These are phyloP conservation scores for Fistulina hepatica DNA, from an alignment of 1,284 basidiomycete species.

Conservation along the genomic window DNA sequence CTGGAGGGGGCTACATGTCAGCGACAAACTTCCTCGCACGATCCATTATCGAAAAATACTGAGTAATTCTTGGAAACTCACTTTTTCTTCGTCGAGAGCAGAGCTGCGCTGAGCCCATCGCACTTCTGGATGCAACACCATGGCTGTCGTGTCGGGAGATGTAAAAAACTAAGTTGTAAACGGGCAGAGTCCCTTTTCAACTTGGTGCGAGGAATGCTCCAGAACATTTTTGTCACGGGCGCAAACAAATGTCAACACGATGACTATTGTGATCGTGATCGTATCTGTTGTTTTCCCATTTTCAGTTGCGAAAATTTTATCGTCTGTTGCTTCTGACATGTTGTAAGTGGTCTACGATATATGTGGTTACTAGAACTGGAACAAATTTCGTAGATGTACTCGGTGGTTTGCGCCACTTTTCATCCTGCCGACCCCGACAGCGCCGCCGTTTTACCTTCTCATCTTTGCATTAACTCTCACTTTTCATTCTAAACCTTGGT, in stretches of 20 bases:
- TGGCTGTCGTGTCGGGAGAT: conserved; percentile 29
- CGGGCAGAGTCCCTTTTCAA: conserved; percentile 6
- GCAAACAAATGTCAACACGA: too few species aligned
- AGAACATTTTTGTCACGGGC: conserved; percentile 25
- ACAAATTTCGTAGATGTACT: conserved; percentile 46
- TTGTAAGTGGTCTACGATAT: conserved; percentile 3
- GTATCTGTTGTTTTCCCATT: too few species aligned
- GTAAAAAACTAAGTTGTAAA: conserved; percentile 1
- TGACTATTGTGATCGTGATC: too few species aligned
- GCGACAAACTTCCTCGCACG: neutral
- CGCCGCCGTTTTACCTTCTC: conserved; percentile 63
- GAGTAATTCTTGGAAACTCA: conserved; percentile 20
- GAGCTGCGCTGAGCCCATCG: conserved; percentile 88
- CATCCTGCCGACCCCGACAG: conserved; percentile 65
- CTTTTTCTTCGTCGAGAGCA: conserved; percentile 55
- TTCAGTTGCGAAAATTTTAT: too few species aligned
- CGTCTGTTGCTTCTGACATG: too few species aligned
- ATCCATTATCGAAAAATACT: too few species aligned
- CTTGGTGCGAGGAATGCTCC: conserved; percentile 24
- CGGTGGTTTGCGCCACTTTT: conserved; percentile 72
- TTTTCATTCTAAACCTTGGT: conserved; percentile 74
- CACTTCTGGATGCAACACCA: conserved; percentile 65
- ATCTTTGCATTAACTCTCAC: conserved; percentile 64
- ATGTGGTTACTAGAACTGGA: conserved; percentile 1
- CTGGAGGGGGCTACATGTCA: conserved; percentile 29